Evolutionary conservation across 495 filamentous ascomycete species (phyloP).

Genomic region (Poronia punctata): DNA sequence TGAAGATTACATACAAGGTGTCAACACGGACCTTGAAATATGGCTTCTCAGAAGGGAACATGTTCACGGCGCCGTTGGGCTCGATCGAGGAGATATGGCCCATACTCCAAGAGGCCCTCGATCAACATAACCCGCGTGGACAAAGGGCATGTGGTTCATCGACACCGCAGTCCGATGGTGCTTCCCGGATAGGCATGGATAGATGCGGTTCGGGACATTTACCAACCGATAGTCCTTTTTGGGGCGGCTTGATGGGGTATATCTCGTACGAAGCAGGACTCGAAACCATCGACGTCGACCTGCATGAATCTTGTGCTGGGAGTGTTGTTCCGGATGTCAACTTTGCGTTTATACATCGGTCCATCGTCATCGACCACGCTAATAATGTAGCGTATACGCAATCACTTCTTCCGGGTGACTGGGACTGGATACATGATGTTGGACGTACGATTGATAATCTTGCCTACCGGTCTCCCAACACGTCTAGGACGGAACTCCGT

Average conservation of each 20-base stretch:
- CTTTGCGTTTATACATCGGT: conserved; percentile 58
- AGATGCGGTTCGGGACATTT: not conserved
- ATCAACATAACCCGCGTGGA: not conserved
- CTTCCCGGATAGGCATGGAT: not conserved
- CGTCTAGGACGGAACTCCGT: no score
- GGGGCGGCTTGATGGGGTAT: conserved; percentile 71
- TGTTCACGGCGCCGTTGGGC: conserved; percentile 36
- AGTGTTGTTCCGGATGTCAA: conserved; percentile 49
- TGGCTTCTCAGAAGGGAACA: conserved; percentile 19
- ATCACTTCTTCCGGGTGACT: conserved; percentile 26
- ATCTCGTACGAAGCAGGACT: conserved; percentile 70
- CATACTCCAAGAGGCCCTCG: not conserved
- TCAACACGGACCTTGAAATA: conserved; percentile 13
- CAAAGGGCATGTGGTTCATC: no score
- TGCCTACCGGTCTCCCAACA: no score
- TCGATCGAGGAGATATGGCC: conserved; percentile 43
- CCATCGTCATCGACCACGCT: conserved; percentile 61
- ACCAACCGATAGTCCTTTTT: conserved; percentile 51
- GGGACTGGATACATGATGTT: not conserved
- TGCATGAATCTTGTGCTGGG: not conserved
- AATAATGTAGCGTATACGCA: conserved; percentile 51
- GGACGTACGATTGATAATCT: not conserved
- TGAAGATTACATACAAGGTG: conserved; percentile 34
- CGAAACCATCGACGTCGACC: conserved; percentile 35
- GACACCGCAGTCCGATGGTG: not conserved